Percentiles rank a stretch among this genome's conserved stretches.
phyloP scores from a whole-genome alignment of 768 basidiomycete genomes.

The Lyophyllum atratum region DNA sequence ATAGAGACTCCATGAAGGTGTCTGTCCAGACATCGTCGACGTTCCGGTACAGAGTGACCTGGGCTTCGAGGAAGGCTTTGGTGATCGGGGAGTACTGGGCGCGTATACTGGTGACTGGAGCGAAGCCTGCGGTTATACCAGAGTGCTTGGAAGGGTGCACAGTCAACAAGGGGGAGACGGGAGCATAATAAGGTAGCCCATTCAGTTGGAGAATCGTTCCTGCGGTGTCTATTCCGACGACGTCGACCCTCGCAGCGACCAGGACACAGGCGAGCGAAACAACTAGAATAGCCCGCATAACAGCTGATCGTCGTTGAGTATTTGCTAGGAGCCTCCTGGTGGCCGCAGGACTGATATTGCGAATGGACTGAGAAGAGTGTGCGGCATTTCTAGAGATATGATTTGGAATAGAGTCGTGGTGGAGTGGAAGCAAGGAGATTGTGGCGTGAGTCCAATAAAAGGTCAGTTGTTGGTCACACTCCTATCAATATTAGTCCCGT shows the following conservation, averaged over 20 bases:
- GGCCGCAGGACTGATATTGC: not conserved
- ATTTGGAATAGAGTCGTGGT: not conserved
- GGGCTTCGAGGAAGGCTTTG: conserved; percentile 25
- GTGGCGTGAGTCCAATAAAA: not conserved
- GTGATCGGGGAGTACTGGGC: conserved; percentile 26
- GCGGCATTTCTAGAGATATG: not conserved
- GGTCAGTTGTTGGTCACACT: not conserved
- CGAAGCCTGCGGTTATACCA: conserved; percentile 8
- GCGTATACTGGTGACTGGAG: conserved; percentile 28
- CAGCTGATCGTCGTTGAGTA: not conserved
- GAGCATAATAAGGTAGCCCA: conserved; percentile 24
- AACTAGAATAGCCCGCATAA: not conserved
- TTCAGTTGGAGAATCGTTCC: conserved; percentile 15
- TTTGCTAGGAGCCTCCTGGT: not conserved
- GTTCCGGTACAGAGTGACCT: conserved; percentile 21
- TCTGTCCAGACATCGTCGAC: conserved; percentile 37
- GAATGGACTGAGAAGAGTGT: not conserved
- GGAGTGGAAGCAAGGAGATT: not conserved
- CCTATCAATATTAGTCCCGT: not conserved
- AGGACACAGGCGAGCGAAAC: conserved; percentile 6
- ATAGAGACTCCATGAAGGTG: conserved; percentile 26
- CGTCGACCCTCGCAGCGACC: conserved; percentile 7
- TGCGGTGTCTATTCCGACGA: conserved; percentile 6
- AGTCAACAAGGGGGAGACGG: conserved; percentile 12
- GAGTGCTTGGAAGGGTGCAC: conserved; percentile 6